Evolutionary conservation across 768 basidiomycete species (phyloP), one percentile per base, ranked within the genome.

Genomic region (Tylopilus sp.): DNA sequence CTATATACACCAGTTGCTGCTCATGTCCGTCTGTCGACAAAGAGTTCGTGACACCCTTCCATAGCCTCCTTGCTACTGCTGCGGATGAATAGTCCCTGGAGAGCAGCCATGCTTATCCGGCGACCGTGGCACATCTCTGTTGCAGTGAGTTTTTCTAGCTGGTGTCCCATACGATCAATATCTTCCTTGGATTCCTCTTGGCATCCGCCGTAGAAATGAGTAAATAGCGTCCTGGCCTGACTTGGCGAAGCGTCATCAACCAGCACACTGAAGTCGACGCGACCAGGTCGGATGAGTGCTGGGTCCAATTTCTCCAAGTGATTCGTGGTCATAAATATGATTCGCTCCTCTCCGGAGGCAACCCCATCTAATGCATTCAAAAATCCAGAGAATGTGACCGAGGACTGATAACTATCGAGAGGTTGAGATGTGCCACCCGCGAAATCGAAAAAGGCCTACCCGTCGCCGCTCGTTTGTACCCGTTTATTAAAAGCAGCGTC

Each of bases 241-340:
- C 73, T 70, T 0, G 93, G 82, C 22, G 80, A 85, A 5, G 97
- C 91, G 60, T 99, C 91, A 68, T 87, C 93, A 44, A 99, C 79
- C 33, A 88, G 71, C 57, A 90, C 81, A 23, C 82, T 78, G 41
- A 98, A 68, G 68, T 99, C 97, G 39, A 99, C 95, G 10, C 97
- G 82, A 17, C 97, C 97, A 1, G 97, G 95, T 45, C 97, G 85
- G 63, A 98, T 91, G 41, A 99, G 81, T 0, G 95, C 97, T 6
- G 92, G 87, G 70, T 99, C 97, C 31, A 99, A 81, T 55, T 77
- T 79, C 53, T 89, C 83, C 48, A 90, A 67, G 61, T 98, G 97
- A 69, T 99, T 99, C n/a, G 97, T 98, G 0, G 97, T 99, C 86
- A 99, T 90, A 72, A 99, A 99, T 31, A 99, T 82, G 65, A 99